A percentile compares a stretch with the other conserved stretches of the same genome.
These are phyloP conservation scores for Ceratobasidium sp. DNA, from an alignment of 1,284 basidiomycete species.

Conservation along the genomic window DNA sequence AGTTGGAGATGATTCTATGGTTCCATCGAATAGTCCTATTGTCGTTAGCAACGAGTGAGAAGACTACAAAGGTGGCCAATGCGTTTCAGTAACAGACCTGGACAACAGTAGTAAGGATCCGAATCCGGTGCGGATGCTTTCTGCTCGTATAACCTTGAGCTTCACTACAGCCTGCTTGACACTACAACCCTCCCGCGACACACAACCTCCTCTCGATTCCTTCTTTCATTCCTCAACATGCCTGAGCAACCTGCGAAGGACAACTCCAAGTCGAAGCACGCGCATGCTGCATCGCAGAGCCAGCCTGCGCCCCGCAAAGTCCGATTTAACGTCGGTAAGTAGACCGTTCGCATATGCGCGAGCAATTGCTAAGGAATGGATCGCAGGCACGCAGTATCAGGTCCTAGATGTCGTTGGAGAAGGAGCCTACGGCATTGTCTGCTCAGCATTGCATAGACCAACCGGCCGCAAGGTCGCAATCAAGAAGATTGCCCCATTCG, in stretches of 20 bases:
- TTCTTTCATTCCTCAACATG: constrained; percentile 9
- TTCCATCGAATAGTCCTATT: constrained; percentile 35
- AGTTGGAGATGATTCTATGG: too few relatives aligned
- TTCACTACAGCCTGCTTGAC: constrained; percentile 5
- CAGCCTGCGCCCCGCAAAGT: constrained; percentile 82
- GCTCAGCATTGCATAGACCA: constrained; percentile 83
- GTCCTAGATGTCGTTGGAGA: constrained; percentile 92
- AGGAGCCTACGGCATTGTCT: constrained; percentile 89
- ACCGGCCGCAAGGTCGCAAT: constrained; percentile 85
- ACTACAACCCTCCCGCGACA: constrained; percentile 20
- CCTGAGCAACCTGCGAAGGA: constrained; percentile 38
- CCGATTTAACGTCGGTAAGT: constrained; percentile 90
- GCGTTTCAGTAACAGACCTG: constrained; percentile 39
- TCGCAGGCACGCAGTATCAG: constrained; percentile 77
- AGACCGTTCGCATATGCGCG: background rate
- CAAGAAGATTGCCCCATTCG: constrained; percentile 93
- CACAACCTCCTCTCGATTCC: background rate
- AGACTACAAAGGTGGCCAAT: constrained; percentile 41
- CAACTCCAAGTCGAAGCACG: constrained; percentile 66
- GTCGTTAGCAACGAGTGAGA: constrained; percentile 33
- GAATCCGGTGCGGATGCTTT: constrained; percentile 43
- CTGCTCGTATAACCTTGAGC: constrained; percentile 36
- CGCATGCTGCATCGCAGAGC: constrained; percentile 68
- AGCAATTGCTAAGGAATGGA: background rate
- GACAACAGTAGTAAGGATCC: constrained; percentile 43